Base-by-base conservation (phyloP, 2,329 filamentous ascomycete genomes). In the Juglanconis juglandina region DNA sequence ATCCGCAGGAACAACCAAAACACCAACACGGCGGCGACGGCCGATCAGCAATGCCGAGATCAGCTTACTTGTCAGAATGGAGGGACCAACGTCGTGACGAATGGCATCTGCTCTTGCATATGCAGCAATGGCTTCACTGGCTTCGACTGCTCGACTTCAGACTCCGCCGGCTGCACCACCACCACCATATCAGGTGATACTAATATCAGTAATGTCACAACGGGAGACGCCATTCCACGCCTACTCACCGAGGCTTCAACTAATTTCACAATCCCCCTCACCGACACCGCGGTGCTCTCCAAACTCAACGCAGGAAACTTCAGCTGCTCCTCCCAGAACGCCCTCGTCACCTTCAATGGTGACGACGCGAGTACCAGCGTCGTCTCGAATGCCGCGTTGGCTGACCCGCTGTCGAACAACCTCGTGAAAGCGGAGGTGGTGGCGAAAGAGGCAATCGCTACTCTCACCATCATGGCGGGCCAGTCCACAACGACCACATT, bases 61-160 rank as follows among this genome's bases (percentile, higher is more conserved):
- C 81, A 81, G 35, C 75, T 89, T 13, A 81, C 79, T 0, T 97
- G 94, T 69, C 76, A 83, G 56, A 96, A 98, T 65, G 92, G 91
- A 9, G 94, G 94, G 34, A 87, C 87, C 17, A 92, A 87, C 58
- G 83, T 94, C 14, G 74, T 92, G 24, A 84, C 82, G 14, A 79
- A 85, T 59, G 83, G 85, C 3, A 77, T 82, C 24, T 98, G 94
- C 75, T 88, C 88, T 11, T 99, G 94, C 71, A 86, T 97, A 48
- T 99, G 94, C 74, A 86, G 88, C 30, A 92, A 95, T 68, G 92
- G 93, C 1, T 98, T 94, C 71, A 93, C 90, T 0, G 82, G 83
- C 13, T 74, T 76, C 30, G 77, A 81, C 61, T 86, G 84, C 68
- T 79, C 77, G 5, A 71, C 73, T 32, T 71, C 74, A 1, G 78